A percentile compares a stretch with the other conserved stretches of the same genome.
phyloP scores from a whole-genome alignment of 2,329 filamentous ascomycete genomes.

The Scleromitrula shiraiana region DNA sequence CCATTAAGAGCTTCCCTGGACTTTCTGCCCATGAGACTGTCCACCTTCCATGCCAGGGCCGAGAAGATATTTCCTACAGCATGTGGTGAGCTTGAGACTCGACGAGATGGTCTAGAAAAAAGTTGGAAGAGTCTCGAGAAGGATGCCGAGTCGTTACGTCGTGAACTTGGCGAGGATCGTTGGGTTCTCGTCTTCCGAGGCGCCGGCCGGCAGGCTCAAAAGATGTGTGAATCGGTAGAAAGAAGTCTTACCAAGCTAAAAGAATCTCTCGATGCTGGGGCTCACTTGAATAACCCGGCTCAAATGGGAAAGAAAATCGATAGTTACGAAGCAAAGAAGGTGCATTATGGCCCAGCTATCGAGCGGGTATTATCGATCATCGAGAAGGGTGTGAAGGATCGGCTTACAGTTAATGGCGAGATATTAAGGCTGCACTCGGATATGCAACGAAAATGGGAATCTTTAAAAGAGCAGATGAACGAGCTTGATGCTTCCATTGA shows the following conservation, averaged over 20 bases:
- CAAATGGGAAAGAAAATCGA: conserved; percentile 76
- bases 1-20: conserved; percentile 86
- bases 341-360: conserved; percentile 88
- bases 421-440: conserved; percentile 81
- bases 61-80: conserved; percentile 77
- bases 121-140: conserved; percentile 81
- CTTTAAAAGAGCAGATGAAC: conserved; percentile 66
- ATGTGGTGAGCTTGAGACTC: conserved; percentile 77
- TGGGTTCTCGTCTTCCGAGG: conserved; percentile 96
- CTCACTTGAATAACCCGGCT: conserved; percentile 64
- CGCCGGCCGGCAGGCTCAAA: conserved; percentile 82
- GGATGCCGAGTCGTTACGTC: conserved; percentile 80
- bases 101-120: conserved; percentile 67
- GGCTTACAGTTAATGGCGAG: conserved; percentile 94
- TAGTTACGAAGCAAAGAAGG: conserved; percentile 90
- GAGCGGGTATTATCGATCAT: conserved; percentile 87
- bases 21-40: conserved; percentile 90
- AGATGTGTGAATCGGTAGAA: conserved; percentile 95
- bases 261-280: conserved; percentile 67
- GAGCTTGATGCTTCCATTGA: conserved; percentile 71
- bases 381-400: conserved; percentile 87
- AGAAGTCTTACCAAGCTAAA: conserved; percentile 75
- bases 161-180: conserved; percentile 88
- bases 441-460: conserved; percentile 73
- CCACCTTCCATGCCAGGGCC: conserved; percentile 74